Evolutionary conservation across 2,329 filamentous ascomycete species (phyloP).

Genomic region (Aschersonia sp.): DNA sequence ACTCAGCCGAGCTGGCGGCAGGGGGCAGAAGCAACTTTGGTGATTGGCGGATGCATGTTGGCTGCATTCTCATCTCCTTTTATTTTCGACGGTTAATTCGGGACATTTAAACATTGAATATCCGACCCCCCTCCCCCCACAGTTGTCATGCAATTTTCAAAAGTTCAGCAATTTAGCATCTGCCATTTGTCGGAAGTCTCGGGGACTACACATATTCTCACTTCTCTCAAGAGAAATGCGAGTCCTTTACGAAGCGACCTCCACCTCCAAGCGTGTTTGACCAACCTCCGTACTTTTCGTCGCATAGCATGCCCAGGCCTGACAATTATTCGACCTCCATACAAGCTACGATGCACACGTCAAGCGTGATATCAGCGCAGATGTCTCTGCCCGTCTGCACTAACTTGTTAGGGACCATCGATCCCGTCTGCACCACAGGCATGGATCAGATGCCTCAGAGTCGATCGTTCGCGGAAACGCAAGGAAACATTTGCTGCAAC

Average conservation of each 20-base stretch:
- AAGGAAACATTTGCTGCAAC: slow-evolving; percentile 73
- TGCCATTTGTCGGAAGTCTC: slow-evolving; percentile 15
- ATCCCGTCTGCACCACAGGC: slow-evolving; percentile 16
- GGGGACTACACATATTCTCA: slow-evolving; percentile 17
- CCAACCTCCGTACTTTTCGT: slow-evolving; percentile 39
- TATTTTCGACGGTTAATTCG: no score
- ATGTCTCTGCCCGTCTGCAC: slow-evolving; percentile 28
- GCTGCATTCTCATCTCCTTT: no score
- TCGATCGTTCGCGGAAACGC: slow-evolving; percentile 20
- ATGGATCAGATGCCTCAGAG: slow-evolving; percentile 22
- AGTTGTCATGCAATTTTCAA: no score
- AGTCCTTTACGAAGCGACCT: slow-evolving; percentile 33
- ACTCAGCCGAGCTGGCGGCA: no score
- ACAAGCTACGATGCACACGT: slow-evolving; percentile 32
- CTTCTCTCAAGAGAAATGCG: slow-evolving; percentile 18
- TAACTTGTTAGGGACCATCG: slow-evolving; percentile 17
- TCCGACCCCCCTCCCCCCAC: no score
- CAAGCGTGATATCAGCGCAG: slow-evolving; percentile 24
- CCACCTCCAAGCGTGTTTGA: slow-evolving; percentile 46
- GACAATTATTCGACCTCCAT: slow-evolving; percentile 40
- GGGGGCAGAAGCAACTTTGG: no score
- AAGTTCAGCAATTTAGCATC: slow-evolving; percentile 10
- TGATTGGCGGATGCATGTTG: no score
- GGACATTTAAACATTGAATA: no score
- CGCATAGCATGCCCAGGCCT: slow-evolving; percentile 30